These are phyloP conservation scores for Trichoderma sp. DNA, from an alignment of 2,329 filamentous ascomycete genomes.

Conservation along the genomic window DNA sequence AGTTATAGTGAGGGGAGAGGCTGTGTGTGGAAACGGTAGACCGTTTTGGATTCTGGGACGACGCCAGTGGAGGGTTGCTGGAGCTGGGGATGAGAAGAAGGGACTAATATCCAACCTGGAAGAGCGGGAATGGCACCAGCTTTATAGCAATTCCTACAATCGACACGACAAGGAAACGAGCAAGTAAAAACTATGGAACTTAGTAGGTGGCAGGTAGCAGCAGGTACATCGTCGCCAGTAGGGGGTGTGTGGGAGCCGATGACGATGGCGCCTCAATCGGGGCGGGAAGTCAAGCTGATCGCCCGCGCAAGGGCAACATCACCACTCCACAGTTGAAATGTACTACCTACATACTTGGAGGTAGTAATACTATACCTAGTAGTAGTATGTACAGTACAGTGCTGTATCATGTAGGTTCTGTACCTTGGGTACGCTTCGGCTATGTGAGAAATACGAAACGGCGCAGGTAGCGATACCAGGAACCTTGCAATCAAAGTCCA, in stretches of 20 bases:
- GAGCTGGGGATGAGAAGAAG: background rate
- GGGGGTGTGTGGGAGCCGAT: slow-evolving; percentile 8
- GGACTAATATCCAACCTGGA: background rate
- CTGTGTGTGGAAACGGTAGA: background rate
- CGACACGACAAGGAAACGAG: background rate
- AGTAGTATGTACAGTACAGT: background rate
- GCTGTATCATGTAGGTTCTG: too few species aligned
- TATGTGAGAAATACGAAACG: background rate
- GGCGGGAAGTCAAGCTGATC: slow-evolving; percentile 14
- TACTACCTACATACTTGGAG: too few species aligned
- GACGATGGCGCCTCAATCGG: slow-evolving; percentile 14
- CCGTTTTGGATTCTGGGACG: background rate
- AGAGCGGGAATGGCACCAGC: background rate
- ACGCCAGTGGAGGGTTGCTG: background rate
- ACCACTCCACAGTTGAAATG: too few species aligned
- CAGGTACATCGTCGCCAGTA: too few species aligned
- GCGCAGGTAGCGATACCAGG: background rate
- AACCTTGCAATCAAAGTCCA: background rate
- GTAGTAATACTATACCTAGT: too few species aligned
- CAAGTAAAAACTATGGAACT: background rate
- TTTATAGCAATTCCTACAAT: slow-evolving; percentile 4
- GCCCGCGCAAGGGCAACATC: background rate
- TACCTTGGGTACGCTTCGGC: too few species aligned
- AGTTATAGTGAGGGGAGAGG: background rate
- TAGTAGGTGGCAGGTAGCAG: background rate